Evolutionary conservation across 139 green algal species (phyloP), one percentile per base, ranked within the genome.

Genomic region (Marvania coccoides): DNA sequence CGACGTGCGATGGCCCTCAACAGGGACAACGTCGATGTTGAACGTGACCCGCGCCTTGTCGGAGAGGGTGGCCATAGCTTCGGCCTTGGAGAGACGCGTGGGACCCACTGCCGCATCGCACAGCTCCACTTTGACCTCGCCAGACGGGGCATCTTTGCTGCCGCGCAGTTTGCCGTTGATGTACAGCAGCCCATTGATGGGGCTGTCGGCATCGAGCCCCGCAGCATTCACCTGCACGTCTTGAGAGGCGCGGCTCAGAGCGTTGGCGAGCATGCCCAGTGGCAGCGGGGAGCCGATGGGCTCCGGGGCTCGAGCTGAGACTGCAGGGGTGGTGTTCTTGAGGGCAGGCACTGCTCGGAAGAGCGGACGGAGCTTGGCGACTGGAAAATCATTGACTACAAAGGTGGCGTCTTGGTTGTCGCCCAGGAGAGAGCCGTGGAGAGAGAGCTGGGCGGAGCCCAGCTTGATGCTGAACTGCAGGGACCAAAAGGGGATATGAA

Each of bases 141-240:
- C 80, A n/a, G 79, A 71, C 5, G 80, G 80, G 15, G 67, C 63
- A 2, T 47, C 46, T 15, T 15, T 19, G 54, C 62, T 72, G 26
- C 70, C 73, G 34, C 76, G 73, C 15, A 96, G 47, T 6, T 61
- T 74, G 28, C 87, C 90, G 2, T 69, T 67, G 5, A 95, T 48
- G 35, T 87, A 90, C 8, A 96, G 63, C 54, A 87, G 76, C n/a
- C 90, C 90, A 42, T 83, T 86, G 40, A 96, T 77, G 47, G 88
- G 81, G 30, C 54, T 70, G 33, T 67, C 24, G 10, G 40, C 45
- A 45, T n/a, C 31, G 45, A 37, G 19, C 15, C 46, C 67, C 13
- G 34, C 38, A 2, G 9, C 15, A 47, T 34, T 12, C 19, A 28
- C 19, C 19, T 51, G 42, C 19, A 51, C 19, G 19, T 19, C 42